Conservation (phyloP, 495 filamentous ascomycete genomes). For the Lichenothelia convexa region DNA sequence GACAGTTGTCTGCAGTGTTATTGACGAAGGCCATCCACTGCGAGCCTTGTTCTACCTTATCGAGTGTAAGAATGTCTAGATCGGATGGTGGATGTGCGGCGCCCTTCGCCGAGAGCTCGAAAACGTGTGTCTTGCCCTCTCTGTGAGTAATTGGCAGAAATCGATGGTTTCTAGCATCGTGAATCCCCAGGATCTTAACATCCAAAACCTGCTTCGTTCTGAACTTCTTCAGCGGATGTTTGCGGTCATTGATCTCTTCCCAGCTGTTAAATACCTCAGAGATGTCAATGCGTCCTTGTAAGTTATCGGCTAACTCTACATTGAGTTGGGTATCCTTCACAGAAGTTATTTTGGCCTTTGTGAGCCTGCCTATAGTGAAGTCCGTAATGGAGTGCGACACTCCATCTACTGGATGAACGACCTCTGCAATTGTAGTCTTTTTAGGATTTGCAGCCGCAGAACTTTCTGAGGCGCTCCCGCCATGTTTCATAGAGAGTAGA, state of each 20-base stretch:
- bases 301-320: slow-evolving; percentile 70
- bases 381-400: slow-evolving; percentile 45
- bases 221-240: slow-evolving; percentile 56
- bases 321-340: slow-evolving; percentile 84
- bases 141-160: slow-evolving; percentile 85
- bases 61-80: slow-evolving; percentile 43
- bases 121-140: slow-evolving; percentile 54
- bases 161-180: slow-evolving; percentile 75
- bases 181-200: slow-evolving; percentile 68
- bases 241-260: slow-evolving; percentile 69
- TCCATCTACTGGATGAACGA: slow-evolving; percentile 53
- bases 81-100: slow-evolving; percentile 38
- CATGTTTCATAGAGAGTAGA: slow-evolving; percentile 38
- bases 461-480: slow-evolving; percentile 12
- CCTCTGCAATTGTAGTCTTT: slow-evolving; percentile 18
- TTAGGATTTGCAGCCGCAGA: not conserved
- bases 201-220: slow-evolving; percentile 46
- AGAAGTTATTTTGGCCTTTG: slow-evolving; percentile 59
- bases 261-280: slow-evolving; percentile 77
- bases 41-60: slow-evolving; percentile 54
- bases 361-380: slow-evolving; percentile 52
- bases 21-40: slow-evolving; percentile 71
- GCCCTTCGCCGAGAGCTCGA: slow-evolving; percentile 75
- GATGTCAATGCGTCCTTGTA: slow-evolving; percentile 79
- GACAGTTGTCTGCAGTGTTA: slow-evolving; percentile 53